A percentile compares a stretch with the other conserved stretches of the same genome.
Evolutionary conservation across 257 asterid genomes (phyloP).

Genomic region (Solanum chiquidenum): DNA sequence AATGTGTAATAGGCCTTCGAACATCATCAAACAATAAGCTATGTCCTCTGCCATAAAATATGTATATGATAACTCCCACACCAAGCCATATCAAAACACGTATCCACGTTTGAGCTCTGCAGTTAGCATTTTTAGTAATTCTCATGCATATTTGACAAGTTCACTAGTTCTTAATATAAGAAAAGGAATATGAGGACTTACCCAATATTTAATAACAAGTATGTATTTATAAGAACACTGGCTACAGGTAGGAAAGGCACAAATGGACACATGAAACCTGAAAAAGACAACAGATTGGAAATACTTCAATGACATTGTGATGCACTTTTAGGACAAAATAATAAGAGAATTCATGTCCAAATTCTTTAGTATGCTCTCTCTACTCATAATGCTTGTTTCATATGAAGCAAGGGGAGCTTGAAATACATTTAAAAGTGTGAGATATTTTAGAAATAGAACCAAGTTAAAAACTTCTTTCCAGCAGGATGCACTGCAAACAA

Average conservation of each 20-base stretch:
- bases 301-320: background rate
- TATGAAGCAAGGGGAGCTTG: background rate
- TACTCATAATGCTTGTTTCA: background rate
- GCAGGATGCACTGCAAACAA: background rate
- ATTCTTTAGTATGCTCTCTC: background rate
- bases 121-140: background rate
- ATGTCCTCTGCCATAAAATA: conserved; percentile 24
- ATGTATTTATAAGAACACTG: conserved; percentile 19
- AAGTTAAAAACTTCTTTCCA: background rate
- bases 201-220: conserved; percentile 27
- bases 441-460: background rate
- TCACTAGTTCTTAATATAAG: background rate
- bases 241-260: conserved; percentile 23
- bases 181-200: background rate
- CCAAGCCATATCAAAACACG: conserved; percentile 23
- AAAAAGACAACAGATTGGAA: background rate
- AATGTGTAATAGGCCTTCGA: background rate
- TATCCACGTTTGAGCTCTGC: conserved; percentile 23
- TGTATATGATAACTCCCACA: conserved; percentile 17
- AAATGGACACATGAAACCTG: conserved; percentile 29
- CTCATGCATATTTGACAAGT: background rate
- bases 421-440: background rate
- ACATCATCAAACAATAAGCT: conserved; percentile 8
- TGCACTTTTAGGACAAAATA: background rate
- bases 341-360: background rate